A percentile compares a stretch with the other conserved stretches of the same genome.
These are phyloP conservation scores for Pseudocercospora crystallina DNA, from an alignment of 2,329 filamentous ascomycete genomes.

Conservation along the genomic window DNA sequence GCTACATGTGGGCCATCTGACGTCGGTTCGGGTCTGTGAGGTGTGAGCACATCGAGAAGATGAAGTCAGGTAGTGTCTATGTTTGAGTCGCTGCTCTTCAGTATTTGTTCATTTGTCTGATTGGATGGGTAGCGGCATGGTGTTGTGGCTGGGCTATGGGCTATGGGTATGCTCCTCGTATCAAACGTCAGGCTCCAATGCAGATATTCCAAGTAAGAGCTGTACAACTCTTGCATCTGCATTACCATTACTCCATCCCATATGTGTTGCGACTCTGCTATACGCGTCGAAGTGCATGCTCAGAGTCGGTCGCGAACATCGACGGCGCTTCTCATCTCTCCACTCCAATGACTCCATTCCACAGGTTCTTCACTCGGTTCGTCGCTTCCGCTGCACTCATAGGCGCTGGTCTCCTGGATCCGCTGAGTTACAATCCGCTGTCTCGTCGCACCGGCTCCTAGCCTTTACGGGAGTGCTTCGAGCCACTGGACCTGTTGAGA, in stretches of 20 bases:
- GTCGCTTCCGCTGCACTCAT: neutral
- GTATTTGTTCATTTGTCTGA: too few species aligned
- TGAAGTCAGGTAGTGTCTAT: too few species aligned
- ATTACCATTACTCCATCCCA: conserved; percentile 8
- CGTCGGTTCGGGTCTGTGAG: too few species aligned
- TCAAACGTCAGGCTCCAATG: neutral
- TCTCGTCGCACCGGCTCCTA: conserved; percentile 5
- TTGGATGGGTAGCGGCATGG: too few species aligned
- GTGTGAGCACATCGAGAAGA: too few species aligned
- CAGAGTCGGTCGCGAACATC: neutral
- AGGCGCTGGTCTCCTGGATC: neutral
- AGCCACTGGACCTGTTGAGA: conserved; percentile 17
- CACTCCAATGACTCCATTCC: too few species aligned
- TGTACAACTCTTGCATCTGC: neutral
- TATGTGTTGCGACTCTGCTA: neutral
- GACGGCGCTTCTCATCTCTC: too few species aligned
- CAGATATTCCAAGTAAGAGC: conserved; percentile 5
- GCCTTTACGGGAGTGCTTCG: conserved; percentile 12
- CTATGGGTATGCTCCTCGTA: too few species aligned
- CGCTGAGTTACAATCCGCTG: neutral
- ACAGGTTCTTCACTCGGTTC: too few species aligned
- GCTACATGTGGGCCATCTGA: too few species aligned
- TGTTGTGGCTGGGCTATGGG: too few species aligned
- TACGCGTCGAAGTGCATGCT: conserved; percentile 1
- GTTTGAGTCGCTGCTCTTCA: too few species aligned